Conservation (phyloP, 2,329 filamentous ascomycete genomes). For the Aspergillus sp. region DNA sequence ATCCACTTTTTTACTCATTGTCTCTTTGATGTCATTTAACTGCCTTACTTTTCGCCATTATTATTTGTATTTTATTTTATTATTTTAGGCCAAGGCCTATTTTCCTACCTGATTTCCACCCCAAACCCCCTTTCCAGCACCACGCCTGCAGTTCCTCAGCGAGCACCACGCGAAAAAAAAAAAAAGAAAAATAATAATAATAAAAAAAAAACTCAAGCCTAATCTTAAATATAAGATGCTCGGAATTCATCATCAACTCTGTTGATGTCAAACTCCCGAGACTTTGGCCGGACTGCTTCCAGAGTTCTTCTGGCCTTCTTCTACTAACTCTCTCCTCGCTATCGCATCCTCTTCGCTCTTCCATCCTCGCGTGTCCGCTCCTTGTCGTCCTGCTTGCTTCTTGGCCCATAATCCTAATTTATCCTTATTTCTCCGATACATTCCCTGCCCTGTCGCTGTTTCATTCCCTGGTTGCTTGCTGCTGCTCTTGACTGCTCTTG, state of each 20-base stretch:
- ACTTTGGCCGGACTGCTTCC: conserved; percentile 13
- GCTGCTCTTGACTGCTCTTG: conserved; percentile 15
- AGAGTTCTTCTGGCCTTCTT: background rate
- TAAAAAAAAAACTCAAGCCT: conserved; percentile 8
- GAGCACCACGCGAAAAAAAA: conserved; percentile 7
- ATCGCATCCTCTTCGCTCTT: conserved; percentile 1
- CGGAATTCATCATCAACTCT: background rate
- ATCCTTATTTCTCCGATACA: conserved; percentile 11
- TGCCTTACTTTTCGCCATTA: conserved; percentile 1
- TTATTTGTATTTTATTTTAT: conserved; percentile 6
- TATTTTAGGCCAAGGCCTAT: conserved; percentile 5
- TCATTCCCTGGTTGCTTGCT: conserved; percentile 18
- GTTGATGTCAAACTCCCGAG: conserved; percentile 5
- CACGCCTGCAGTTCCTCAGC: background rate
- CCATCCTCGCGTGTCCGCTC: background rate
- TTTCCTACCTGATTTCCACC: conserved; percentile 6
- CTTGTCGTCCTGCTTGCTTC: conserved; percentile 7
- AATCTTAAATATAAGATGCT: conserved; percentile 13
- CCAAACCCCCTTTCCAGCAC: conserved; percentile 3
- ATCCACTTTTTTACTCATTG: conserved; percentile 6
- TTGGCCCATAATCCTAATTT: conserved; percentile 10
- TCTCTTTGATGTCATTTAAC: conserved; percentile 8
- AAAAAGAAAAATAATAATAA: conserved; percentile 4
- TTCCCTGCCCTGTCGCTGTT: conserved; percentile 16
- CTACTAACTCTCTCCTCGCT: background rate